Evolutionary conservation across 225 moss, liverwort and hornwort genomes (phyloP), one percentile per base, ranked within the genome.

Genomic region (Bryum argenteum): DNA sequence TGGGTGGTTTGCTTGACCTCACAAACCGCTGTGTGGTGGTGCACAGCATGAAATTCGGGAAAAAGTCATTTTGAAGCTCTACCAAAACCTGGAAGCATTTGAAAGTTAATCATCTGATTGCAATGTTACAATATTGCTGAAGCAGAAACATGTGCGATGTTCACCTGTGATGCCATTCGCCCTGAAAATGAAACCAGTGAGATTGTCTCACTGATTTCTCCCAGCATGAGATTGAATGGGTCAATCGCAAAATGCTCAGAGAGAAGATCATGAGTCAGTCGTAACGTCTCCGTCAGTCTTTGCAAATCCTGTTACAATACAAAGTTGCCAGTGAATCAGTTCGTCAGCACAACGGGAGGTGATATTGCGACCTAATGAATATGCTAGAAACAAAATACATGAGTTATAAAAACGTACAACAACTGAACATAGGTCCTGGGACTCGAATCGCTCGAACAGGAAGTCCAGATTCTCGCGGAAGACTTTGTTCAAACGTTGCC

Each of bases 161-260:
- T 60, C 67, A 93, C 96, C 91, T 93, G 96, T 65, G 90, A 85
- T 59, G 96, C 88, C 80, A 97, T 84, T 51, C 96, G 88, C 48
- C 96, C 96, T 53, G 96, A 91, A 80, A 93, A 97, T 47, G 96
- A 97, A n/a, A 93, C 84, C 6, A 96, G 83, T 57, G 96, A 96
- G 22, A 96, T 84, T 54, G 90, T 93, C 75, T 96, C 96, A 75
- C 89, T 81, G 62, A 96, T 78, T 81, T 96, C 96, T 58, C 90
- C 91, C 84, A 96, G 79, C 70, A 96, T 93, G n/a, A 87, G 79
- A 43, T 88, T 69, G 63, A 96, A 96, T 21, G 93, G 89, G 65
- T 96, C 96, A 61, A 96, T 82, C 2, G 85, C 82, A 71, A 96
- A 70, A 66, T 88, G 84, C 80, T 96, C 93, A 23, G 89, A 86